Conservation (phyloP, 1,284 basidiomycete genomes). For the Boletellus deceptivus region DNA sequence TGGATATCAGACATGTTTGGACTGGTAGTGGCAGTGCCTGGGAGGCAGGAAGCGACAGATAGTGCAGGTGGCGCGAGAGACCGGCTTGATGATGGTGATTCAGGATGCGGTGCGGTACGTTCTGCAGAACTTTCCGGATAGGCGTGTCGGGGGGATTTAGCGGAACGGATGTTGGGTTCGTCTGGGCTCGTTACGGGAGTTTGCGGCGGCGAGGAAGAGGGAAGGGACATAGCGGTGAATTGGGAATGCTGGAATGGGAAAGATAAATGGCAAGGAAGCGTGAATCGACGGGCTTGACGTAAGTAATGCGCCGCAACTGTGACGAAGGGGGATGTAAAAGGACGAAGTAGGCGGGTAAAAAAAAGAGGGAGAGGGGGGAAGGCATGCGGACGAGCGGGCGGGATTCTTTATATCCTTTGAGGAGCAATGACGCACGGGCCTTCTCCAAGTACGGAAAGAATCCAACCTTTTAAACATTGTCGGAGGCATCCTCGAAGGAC, state of each 20-base stretch:
- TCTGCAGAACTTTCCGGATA: slow-evolving; percentile 5
- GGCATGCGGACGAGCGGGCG: slow-evolving; percentile 7
- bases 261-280: slow-evolving; percentile 11
- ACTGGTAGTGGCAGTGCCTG: slow-evolving; percentile 7
- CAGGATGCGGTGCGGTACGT: slow-evolving; percentile 4
- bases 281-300: slow-evolving; percentile 21
- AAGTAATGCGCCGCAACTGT: slow-evolving; percentile 18
- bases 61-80: slow-evolving; percentile 23
- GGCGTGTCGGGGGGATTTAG: slow-evolving; percentile 6
- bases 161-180: slow-evolving; percentile 9
- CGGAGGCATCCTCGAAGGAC: slow-evolving; percentile 26
- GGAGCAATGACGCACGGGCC: slow-evolving; percentile 30
- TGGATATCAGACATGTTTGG: slow-evolving; percentile 19
- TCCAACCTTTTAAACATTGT: slow-evolving; percentile 16
- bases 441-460: slow-evolving; percentile 17
- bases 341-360: slow-evolving; percentile 17
- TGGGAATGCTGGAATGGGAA: slow-evolving; percentile 15
- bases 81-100: slow-evolving; percentile 11
- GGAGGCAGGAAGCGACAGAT: slow-evolving; percentile 7
- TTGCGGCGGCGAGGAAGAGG: slow-evolving; percentile 24
- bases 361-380: slow-evolving; percentile 8
- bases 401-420: slow-evolving; percentile 26
- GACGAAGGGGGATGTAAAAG: slow-evolving; percentile 10
- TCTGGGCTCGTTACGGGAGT: slow-evolving; percentile 21
- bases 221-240: slow-evolving; percentile 28